Conservation (phyloP, 2,329 filamentous ascomycete species). For the Pseudocercospora fijiensis region DNA sequence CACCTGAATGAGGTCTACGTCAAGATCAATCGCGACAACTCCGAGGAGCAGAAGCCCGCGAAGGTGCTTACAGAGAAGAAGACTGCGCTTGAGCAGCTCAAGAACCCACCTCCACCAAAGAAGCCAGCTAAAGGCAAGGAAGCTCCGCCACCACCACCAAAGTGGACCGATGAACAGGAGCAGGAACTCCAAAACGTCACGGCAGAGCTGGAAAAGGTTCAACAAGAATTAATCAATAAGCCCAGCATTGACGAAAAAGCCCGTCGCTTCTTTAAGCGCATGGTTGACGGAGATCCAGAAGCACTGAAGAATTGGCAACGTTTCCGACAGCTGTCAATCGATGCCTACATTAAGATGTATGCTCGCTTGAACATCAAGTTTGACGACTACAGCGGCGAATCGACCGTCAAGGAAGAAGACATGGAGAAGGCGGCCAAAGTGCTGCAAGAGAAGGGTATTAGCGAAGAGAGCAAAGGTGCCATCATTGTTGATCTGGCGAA, state of each 20-base stretch:
- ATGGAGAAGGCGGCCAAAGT: slow-evolving; percentile 60
- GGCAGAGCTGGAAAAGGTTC: slow-evolving; percentile 49
- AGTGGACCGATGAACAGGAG: slow-evolving; percentile 48
- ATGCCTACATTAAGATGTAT: slow-evolving; percentile 64
- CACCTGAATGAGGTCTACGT: slow-evolving; percentile 82
- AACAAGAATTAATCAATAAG: slow-evolving; percentile 51
- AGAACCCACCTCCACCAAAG: slow-evolving; percentile 42
- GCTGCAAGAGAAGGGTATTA: slow-evolving; percentile 60
- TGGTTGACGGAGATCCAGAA: slow-evolving; percentile 61
- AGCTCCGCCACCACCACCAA: slow-evolving; percentile 36
- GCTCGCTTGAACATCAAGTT: slow-evolving; percentile 64
- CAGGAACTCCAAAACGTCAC: slow-evolving; percentile 50
- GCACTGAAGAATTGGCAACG: slow-evolving; percentile 62
- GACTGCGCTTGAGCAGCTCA: slow-evolving; percentile 43
- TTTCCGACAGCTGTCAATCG: slow-evolving; percentile 64
- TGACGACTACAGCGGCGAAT: slow-evolving; percentile 68
- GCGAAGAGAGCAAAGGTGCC: slow-evolving; percentile 64
- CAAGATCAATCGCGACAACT: slow-evolving; percentile 64
- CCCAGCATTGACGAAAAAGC: slow-evolving; percentile 71
- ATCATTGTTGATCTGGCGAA: slow-evolving; percentile 69
- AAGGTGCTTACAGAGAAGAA: slow-evolving; percentile 50
- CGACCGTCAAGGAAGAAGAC: slow-evolving; percentile 62
- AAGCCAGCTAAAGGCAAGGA: slow-evolving; percentile 49
- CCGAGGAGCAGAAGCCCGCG: slow-evolving; percentile 64
- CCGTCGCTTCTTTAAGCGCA: slow-evolving; percentile 67